These are phyloP conservation scores for Trametes cubensis DNA, from an alignment of 768 basidiomycete genomes.

Conservation along the genomic window DNA sequence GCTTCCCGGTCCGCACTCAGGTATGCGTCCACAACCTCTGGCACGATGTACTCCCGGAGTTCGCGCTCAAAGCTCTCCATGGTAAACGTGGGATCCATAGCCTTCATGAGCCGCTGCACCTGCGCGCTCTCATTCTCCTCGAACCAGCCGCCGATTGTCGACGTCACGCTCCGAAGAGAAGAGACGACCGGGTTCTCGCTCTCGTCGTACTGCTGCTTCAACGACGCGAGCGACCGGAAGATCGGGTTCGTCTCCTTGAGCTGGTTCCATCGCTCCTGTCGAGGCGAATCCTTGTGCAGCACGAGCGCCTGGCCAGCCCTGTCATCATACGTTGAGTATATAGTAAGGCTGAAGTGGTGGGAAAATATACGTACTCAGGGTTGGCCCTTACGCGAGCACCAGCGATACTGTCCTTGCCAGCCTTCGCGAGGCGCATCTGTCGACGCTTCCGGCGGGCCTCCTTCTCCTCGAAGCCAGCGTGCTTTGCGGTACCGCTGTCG, in stretches of 20 bases:
- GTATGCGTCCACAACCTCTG: conserved; percentile 97
- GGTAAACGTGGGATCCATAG: conserved; percentile 86
- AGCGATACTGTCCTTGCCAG: conserved; percentile 69
- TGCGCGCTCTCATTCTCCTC: conserved; percentile 99
- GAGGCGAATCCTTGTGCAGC: conserved; percentile 78
- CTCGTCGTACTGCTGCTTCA: conserved; percentile 81
- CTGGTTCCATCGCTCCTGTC: conserved; percentile 78
- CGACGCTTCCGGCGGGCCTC: conserved; percentile 83
- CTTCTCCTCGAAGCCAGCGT: conserved; percentile 95
- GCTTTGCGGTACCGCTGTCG: conserved; percentile 89
- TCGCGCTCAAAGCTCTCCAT: conserved; percentile 89
- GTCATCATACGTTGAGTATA: not conserved
- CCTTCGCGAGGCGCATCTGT: conserved; percentile 80
- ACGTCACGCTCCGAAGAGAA: conserved; percentile 79
- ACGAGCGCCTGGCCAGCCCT: conserved; percentile 89
- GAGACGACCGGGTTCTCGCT: conserved; percentile 90
- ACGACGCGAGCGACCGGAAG: conserved; percentile 55
- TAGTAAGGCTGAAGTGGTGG: not conserved
- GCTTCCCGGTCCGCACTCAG: conserved; percentile 86
- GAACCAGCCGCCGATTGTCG: conserved; percentile 85
- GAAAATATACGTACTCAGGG: conserved; percentile 66
- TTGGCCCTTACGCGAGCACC: conserved; percentile 64
- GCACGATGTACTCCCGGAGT: conserved; percentile 94
- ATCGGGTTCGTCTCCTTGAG: conserved; percentile 82
- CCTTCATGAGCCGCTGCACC: conserved; percentile 83